Evolutionary conservation across 164 flowering plant species (phyloP).

Genomic region (Nelumbo lutea): DNA sequence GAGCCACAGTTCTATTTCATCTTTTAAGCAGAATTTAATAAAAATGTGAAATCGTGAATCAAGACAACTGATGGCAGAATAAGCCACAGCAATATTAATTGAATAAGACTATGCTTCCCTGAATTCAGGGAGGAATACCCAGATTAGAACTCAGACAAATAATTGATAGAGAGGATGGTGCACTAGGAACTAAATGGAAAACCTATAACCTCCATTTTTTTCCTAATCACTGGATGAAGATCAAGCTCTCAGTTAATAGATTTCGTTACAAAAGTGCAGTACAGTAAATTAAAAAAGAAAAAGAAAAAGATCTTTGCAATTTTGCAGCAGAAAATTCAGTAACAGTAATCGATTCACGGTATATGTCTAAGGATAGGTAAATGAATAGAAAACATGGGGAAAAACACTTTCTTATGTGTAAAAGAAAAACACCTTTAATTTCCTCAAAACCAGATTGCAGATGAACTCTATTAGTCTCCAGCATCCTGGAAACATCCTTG

Average conservation of each 20-base stretch:
- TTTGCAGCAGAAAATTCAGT: not conserved
- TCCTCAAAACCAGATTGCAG: conserved; percentile 72
- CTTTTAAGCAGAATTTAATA: too few relatives aligned
- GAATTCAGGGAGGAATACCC: not conserved
- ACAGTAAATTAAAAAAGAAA: not conserved
- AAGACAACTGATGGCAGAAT: not conserved
- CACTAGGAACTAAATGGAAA: too few relatives aligned
- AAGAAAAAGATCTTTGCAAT: not conserved
- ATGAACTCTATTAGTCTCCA: conserved; percentile 68
- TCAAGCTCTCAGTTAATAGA: too few relatives aligned
- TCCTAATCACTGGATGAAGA: too few relatives aligned
- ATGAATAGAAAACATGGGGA: too few relatives aligned
- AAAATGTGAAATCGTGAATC: not conserved
- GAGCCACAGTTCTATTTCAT: not conserved
- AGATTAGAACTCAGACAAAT: not conserved
- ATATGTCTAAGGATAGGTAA: too few relatives aligned
- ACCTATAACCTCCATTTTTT: too few relatives aligned
- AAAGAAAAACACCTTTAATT: conserved; percentile 59
- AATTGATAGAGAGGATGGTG: too few relatives aligned
- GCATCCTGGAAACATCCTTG: conserved; percentile 79
- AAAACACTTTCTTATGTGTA: too few relatives aligned
- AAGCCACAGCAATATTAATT: too few relatives aligned
- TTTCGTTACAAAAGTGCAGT: too few relatives aligned
- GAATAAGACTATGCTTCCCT: not conserved
- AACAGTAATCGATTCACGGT: too few relatives aligned